These are phyloP conservation scores for Microdochium paspali DNA, from an alignment of 2,329 filamentous ascomycete species.

Conservation along the genomic window DNA sequence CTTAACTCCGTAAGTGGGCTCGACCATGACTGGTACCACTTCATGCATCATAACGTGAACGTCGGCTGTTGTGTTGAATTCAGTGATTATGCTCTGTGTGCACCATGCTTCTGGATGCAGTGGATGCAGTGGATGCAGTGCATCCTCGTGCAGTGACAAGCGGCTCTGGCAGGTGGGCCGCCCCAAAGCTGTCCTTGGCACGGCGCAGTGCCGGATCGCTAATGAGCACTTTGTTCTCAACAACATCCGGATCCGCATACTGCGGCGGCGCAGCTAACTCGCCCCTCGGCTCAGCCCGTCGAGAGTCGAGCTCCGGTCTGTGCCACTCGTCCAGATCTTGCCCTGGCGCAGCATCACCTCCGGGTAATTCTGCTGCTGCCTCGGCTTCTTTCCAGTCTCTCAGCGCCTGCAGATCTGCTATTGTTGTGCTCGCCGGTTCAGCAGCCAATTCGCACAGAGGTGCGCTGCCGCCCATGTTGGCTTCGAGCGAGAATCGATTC, in stretches of 20 bases:
- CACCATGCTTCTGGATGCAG: no score
- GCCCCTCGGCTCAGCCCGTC: not conserved
- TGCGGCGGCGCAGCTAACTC: not conserved
- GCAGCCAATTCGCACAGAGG: not conserved
- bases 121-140: no score
- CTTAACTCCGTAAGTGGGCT: no score
- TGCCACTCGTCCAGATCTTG: not conserved
- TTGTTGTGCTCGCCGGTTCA: not conserved
- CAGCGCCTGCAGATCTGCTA: not conserved
- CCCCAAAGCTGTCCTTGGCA: not conserved
- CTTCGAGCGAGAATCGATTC: constrained; percentile 7
- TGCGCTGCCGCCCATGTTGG: not conserved
- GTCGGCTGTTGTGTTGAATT: no score
- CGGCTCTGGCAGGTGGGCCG: not conserved
- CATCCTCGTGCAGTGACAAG: not conserved
- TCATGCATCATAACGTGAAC: no score
- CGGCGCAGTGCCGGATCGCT: not conserved
- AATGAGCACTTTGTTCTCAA: not conserved
- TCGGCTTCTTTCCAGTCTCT: not conserved
- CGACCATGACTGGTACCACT: no score
- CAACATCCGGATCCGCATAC: not conserved
- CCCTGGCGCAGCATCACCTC: not conserved
- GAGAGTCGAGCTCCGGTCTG: not conserved
- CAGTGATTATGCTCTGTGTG: no score
- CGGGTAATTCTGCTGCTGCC: not conserved